Evolutionary conservation across 805 yeast genomes (phyloP).

Genomic region (Komagataella ulmi): DNA sequence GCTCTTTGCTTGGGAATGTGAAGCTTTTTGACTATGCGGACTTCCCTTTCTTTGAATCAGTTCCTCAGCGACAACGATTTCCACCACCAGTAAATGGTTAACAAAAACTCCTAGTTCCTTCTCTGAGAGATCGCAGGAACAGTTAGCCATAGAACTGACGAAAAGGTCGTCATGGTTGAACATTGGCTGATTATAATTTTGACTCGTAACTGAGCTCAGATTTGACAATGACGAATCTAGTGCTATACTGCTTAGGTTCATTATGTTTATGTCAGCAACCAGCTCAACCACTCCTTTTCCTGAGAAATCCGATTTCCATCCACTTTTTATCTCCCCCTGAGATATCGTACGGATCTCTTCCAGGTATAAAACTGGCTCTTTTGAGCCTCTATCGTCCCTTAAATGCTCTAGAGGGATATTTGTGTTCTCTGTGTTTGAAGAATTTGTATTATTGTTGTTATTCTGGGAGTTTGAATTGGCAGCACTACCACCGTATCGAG

Average conservation of each 20-base stretch:
- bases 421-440: neutral
- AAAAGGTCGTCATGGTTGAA: constrained; percentile 12
- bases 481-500: neutral
- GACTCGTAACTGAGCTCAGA: constrained; percentile 16
- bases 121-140: constrained; percentile 74
- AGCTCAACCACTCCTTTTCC: constrained; percentile 71
- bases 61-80: constrained; percentile 93
- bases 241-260: constrained; percentile 42
- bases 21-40: neutral
- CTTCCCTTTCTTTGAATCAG: constrained; percentile 25
- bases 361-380: constrained; percentile 28
- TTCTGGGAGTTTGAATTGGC: constrained; percentile 1
- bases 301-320: constrained; percentile 91
- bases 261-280: constrained; percentile 55
- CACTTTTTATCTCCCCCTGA: constrained; percentile 72
- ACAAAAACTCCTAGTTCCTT: constrained; percentile 69
- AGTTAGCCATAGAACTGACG: constrained; percentile 24
- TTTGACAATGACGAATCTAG: constrained; percentile 15
- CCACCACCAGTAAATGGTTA: constrained; percentile 66
- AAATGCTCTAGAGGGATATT: neutral
- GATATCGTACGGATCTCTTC: constrained; percentile 68
- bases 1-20: neutral
- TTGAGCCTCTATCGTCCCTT: constrained; percentile 12
- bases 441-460: neutral
- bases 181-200: constrained; percentile 17